Evolutionary conservation across 352 stramenopile genomes (phyloP).

Genomic region (Phytophthora pistaciae): DNA sequence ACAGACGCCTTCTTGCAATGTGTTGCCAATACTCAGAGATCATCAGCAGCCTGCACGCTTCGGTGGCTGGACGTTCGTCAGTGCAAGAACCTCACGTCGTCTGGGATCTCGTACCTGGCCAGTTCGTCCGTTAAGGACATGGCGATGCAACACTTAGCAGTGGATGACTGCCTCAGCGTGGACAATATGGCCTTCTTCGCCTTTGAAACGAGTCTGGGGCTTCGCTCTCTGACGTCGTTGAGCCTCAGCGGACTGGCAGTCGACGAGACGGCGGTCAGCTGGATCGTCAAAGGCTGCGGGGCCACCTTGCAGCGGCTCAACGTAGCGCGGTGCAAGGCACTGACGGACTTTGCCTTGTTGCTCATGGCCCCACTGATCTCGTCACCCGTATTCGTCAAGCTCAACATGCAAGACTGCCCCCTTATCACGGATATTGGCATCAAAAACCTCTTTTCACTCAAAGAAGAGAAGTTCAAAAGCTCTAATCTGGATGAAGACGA

Average conservation of each 20-base stretch:
- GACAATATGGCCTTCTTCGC: slow-evolving; percentile 82
- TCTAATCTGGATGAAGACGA: slow-evolving; percentile 25
- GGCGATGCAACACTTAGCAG: slow-evolving; percentile 32
- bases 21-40: slow-evolving; percentile 59
- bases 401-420: slow-evolving; percentile 60
- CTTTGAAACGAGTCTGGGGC: slow-evolving; percentile 57
- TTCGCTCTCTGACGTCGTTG: slow-evolving; percentile 42
- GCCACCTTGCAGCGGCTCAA: slow-evolving; percentile 48
- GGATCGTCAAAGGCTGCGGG: slow-evolving; percentile 71
- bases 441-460: slow-evolving; percentile 52
- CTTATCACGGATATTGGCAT: slow-evolving; percentile 60
- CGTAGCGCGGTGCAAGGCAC: slow-evolving; percentile 51
- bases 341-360: slow-evolving; percentile 72
- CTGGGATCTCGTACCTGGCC: slow-evolving; percentile 65
- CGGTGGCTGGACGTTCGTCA: slow-evolving; percentile 56
- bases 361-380: slow-evolving; percentile 54
- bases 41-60: slow-evolving; percentile 28
- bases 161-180: slow-evolving; percentile 68
- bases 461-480: slow-evolving; percentile 24
- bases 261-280: slow-evolving; percentile 76
- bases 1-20: slow-evolving; percentile 69
- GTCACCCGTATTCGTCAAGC: slow-evolving; percentile 33
- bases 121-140: slow-evolving; percentile 37
- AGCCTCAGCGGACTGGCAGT: slow-evolving; percentile 57
- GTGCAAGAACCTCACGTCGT: slow-evolving; percentile 75